A percentile compares a stretch with the other conserved stretches of the same genome.
phyloP scores from a whole-genome alignment of 345 rosid genomes.

The Leavenworthia alabamica region DNA sequence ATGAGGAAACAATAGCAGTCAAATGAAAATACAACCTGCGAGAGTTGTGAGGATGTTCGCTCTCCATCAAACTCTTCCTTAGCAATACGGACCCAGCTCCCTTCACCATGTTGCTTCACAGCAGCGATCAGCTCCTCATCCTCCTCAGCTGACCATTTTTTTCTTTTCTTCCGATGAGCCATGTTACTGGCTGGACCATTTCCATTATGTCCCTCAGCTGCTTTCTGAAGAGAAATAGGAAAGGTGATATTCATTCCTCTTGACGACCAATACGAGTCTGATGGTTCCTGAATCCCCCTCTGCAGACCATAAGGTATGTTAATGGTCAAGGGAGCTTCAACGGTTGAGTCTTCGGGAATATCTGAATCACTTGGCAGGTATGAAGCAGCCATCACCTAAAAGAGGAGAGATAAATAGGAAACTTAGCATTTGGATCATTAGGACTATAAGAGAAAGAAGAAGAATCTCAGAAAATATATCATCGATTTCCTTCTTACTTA shows the following conservation, averaged over 20 bases:
- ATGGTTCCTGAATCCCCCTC: constrained; percentile 41
- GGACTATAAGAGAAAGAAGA: background rate
- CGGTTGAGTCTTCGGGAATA: constrained; percentile 43
- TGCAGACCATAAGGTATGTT: constrained; percentile 61
- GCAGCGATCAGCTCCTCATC: constrained; percentile 59
- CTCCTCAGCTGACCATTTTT: constrained; percentile 57
- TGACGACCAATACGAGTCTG: constrained; percentile 38
- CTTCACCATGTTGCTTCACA: constrained; percentile 76
- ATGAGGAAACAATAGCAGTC: background rate
- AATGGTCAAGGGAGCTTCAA: constrained; percentile 84
- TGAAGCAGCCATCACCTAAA: constrained; percentile 78
- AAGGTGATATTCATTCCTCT: constrained; percentile 65
- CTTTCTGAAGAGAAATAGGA: constrained; percentile 76
- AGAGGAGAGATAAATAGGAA: constrained; percentile 11
- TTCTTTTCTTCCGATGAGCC: constrained; percentile 60
- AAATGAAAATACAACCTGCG: constrained; percentile 52
- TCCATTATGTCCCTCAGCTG: constrained; percentile 48
- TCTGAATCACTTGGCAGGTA: constrained; percentile 59
- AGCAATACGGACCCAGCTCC: constrained; percentile 77
- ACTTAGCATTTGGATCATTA: background rate
- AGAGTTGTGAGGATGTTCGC: constrained; percentile 73
- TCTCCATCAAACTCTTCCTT: constrained; percentile 58
- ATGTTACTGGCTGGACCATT: constrained; percentile 38
- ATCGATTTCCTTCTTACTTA: constrained; percentile 41
- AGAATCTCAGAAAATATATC: background rate